These are phyloP conservation scores for Phoma sp. DNA, from an alignment of 2,329 filamentous ascomycete species.

Conservation along the genomic window DNA sequence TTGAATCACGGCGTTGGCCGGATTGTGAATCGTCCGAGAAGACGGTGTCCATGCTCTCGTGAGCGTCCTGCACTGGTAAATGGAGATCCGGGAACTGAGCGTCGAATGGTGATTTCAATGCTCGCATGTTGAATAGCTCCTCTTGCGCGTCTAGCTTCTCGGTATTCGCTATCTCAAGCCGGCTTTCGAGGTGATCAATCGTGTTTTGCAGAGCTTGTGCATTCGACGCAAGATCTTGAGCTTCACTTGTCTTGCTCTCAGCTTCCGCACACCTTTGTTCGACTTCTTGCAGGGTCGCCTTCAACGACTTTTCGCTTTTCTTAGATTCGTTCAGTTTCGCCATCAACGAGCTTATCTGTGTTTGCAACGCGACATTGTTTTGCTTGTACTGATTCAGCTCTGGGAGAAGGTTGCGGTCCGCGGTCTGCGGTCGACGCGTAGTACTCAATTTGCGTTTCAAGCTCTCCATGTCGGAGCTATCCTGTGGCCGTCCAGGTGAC, in stretches of 20 bases:
- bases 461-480: slow-evolving; percentile 46
- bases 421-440: slow-evolving; percentile 42
- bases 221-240: slow-evolving; percentile 35
- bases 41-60: slow-evolving; percentile 40
- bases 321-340: slow-evolving; percentile 50
- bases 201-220: slow-evolving; percentile 46
- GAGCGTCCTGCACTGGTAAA: slow-evolving; percentile 16
- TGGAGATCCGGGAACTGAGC: slow-evolving; percentile 17
- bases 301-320: slow-evolving; percentile 42
- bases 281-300: slow-evolving; percentile 38
- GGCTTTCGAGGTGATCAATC: slow-evolving; percentile 48
- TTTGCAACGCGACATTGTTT: slow-evolving; percentile 44
- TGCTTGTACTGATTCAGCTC: slow-evolving; percentile 51
- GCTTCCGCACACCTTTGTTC: slow-evolving; percentile 42
- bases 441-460: slow-evolving; percentile 50
- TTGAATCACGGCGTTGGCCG: slow-evolving; percentile 22
- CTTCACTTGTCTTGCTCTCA: slow-evolving; percentile 37
- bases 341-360: slow-evolving; percentile 50
- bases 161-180: slow-evolving; percentile 51
- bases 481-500: slow-evolving; percentile 24
- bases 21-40: slow-evolving; percentile 35
- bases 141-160: slow-evolving; percentile 52
- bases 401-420: slow-evolving; percentile 43
- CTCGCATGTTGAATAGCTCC: slow-evolving; percentile 41
- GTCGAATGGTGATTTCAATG: slow-evolving; percentile 40